Conservation (phyloP, 352 stramenopile species). For the Phytophthora aleatoria region DNA sequence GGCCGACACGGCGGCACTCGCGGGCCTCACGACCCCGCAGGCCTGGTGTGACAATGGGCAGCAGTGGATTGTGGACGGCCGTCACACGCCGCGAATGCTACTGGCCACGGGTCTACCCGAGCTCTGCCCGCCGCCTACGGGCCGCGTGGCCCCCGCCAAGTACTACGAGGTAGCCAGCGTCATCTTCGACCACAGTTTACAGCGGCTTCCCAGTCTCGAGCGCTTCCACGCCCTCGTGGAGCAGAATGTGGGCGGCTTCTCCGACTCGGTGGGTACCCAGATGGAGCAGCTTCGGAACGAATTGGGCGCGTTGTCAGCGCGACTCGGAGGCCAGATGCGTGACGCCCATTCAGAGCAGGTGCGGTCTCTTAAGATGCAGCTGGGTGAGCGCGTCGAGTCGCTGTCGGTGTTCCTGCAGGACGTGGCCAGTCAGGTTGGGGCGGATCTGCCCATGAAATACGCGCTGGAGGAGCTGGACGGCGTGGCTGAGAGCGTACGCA, state of each 20-base stretch:
- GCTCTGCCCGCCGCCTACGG: slow-evolving; percentile 44
- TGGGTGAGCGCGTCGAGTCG: slow-evolving; percentile 62
- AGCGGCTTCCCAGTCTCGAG: slow-evolving; percentile 83
- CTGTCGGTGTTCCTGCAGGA: slow-evolving; percentile 76
- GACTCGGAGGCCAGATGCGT: slow-evolving; percentile 45
- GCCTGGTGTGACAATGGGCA: slow-evolving; percentile 37
- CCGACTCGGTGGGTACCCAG: slow-evolving; percentile 63
- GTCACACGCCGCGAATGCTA: slow-evolving; percentile 58
- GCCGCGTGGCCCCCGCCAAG: slow-evolving; percentile 30
- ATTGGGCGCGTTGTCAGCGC: slow-evolving; percentile 57
- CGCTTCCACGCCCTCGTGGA: slow-evolving; percentile 79
- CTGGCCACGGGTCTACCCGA: slow-evolving; percentile 44
- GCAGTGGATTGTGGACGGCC: slow-evolving; percentile 49
- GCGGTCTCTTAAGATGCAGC: slow-evolving; percentile 55
- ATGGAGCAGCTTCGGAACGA: slow-evolving; percentile 73
- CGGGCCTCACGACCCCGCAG: slow-evolving; percentile 22
- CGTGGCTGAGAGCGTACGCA: slow-evolving; percentile 78
- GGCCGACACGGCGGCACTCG: slow-evolving; percentile 14
- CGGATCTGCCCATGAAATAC: slow-evolving; percentile 77
- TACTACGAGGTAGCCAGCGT: slow-evolving; percentile 84
- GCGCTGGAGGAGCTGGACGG: slow-evolving; percentile 75
- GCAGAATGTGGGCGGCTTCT: slow-evolving; percentile 72
- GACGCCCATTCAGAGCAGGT: slow-evolving; percentile 63
- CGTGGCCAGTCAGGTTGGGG: slow-evolving; percentile 72
- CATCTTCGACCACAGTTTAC: slow-evolving; percentile 85